Evolutionary conservation across 495 filamentous ascomycete species (phyloP).

Genomic region (Hypoxylon intermedium): DNA sequence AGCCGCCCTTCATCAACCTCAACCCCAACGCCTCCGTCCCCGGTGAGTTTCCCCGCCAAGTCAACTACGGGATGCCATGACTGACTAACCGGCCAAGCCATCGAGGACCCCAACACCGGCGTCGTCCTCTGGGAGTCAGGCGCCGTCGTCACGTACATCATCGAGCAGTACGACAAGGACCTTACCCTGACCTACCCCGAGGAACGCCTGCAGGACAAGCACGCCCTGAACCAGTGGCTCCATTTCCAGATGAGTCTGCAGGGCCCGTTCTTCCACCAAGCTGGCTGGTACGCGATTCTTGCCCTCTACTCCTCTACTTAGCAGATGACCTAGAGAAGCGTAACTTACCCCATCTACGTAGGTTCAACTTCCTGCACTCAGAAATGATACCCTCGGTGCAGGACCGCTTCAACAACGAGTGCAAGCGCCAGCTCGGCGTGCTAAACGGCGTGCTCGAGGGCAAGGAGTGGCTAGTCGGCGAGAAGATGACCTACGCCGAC

Average conservation of each 20-base stretch:
- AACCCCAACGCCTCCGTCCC: conserved; percentile 73
- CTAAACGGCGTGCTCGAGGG: not conserved
- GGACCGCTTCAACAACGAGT: not conserved
- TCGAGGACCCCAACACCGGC: not conserved
- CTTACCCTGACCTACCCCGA: not conserved
- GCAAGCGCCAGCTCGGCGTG: not conserved
- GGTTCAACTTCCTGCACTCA: not conserved
- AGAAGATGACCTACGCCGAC: no score
- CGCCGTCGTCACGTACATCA: not conserved
- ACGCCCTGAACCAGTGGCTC: not conserved
- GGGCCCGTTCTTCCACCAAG: no score
- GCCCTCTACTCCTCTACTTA: no score
- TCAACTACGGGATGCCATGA: no score
- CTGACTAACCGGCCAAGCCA: no score
- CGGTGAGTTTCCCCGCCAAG: no score
- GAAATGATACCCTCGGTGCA: not conserved
- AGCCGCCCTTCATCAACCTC: conserved; percentile 55
- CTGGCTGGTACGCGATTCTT: no score
- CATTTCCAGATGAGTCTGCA: no score
- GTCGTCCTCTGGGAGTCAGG: not conserved
- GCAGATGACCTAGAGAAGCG: no score
- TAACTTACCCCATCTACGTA: not conserved
- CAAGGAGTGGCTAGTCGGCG: not conserved
- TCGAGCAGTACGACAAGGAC: not conserved
- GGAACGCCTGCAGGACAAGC: not conserved